These are phyloP conservation scores for Allium sativum DNA, from an alignment of 106 monocot species.

Conservation along the genomic window DNA sequence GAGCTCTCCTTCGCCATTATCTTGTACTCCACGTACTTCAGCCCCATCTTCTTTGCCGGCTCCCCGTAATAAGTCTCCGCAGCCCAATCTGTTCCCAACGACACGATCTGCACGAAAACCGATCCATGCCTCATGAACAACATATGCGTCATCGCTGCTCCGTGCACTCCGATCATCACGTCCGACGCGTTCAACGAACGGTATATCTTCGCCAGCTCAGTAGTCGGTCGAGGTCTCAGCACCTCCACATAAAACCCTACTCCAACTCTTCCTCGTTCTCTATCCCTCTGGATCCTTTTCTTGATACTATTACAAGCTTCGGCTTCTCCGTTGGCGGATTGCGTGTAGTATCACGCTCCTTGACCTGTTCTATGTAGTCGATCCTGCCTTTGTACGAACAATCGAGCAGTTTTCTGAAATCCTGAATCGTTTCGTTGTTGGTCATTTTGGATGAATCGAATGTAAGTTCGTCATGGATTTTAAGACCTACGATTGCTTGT, in stretches of 20 bases:
- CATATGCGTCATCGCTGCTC: constrained; percentile 75
- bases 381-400: constrained; percentile 35
- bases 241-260: constrained; percentile 45
- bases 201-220: constrained; percentile 62
- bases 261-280: constrained; percentile 58
- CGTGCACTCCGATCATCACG: constrained; percentile 71
- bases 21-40: constrained; percentile 41
- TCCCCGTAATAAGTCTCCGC: constrained; percentile 58
- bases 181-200: constrained; percentile 43
- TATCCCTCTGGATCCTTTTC: constrained; percentile 56
- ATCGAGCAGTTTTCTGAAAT: constrained; percentile 36
- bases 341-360: not conserved
- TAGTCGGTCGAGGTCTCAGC: constrained; percentile 31
- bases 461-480: constrained; percentile 50
- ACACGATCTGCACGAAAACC: constrained; percentile 65
- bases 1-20: constrained; percentile 62
- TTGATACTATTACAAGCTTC: constrained; percentile 44
- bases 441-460: constrained; percentile 18
- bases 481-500: constrained; percentile 41
- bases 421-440: constrained; percentile 19
- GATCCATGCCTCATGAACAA: constrained; percentile 63
- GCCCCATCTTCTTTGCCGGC: constrained; percentile 52
- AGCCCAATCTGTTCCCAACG: constrained; percentile 58
- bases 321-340: constrained; percentile 3
- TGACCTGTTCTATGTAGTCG: constrained; percentile 1